A percentile compares a stretch with the other conserved stretches of the same genome.
Evolutionary conservation across 441 rosid genomes (phyloP).

Genomic region (Brassica balearica): DNA sequence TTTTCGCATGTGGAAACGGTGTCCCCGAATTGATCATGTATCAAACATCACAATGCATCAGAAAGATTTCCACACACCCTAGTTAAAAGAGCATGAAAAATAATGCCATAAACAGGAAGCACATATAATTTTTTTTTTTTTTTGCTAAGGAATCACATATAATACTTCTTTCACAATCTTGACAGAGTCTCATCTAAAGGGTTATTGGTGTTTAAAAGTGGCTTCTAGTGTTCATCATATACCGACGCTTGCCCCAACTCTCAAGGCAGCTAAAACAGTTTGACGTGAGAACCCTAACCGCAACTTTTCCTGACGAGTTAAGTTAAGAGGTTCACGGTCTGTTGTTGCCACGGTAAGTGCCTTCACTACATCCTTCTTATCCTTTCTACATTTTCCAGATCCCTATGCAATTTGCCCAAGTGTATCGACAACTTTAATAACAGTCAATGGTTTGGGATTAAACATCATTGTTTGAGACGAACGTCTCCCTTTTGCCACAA

Average conservation of each 20-base stretch:
- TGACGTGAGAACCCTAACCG: background rate
- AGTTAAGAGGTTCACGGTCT: background rate
- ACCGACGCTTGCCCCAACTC: background rate
- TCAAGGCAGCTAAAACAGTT: background rate
- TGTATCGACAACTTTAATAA: background rate
- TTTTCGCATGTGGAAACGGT: no score
- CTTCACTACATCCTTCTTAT: background rate
- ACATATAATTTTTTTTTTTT: slow-evolving; percentile 50
- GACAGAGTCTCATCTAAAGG: slow-evolving; percentile 58
- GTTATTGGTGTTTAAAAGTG: no score
- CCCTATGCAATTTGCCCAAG: background rate
- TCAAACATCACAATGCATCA: no score
- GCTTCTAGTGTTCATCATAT: background rate
- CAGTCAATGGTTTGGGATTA: background rate
- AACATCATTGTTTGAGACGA: no score
- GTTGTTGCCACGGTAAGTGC: background rate
- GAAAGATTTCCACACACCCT: slow-evolving; percentile 85
- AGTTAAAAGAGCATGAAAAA: slow-evolving; percentile 78
- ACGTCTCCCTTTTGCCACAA: background rate
- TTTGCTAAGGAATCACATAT: slow-evolving; percentile 45
- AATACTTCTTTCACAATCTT: slow-evolving; percentile 86
- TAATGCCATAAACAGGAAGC: slow-evolving; percentile 88
- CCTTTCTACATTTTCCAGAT: background rate
- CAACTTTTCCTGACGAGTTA: background rate
- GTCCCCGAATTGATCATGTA: no score